These are phyloP conservation scores for Pseudomonodictys pantanalensis DNA, from an alignment of 495 filamentous ascomycete species.

Conservation along the genomic window DNA sequence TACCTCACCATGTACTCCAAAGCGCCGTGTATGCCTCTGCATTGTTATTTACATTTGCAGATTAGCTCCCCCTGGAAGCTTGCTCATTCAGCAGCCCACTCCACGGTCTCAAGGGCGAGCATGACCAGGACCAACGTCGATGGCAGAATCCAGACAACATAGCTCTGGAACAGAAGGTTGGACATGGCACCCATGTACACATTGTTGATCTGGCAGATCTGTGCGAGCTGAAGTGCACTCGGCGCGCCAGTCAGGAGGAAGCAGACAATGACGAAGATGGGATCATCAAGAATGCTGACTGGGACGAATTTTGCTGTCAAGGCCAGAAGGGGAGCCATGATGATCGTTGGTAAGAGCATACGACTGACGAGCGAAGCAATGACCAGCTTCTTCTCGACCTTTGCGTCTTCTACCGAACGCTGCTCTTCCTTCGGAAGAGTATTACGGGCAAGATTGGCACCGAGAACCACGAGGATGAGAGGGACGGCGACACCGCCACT, in stretches of 20 bases:
- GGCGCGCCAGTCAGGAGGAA: slow-evolving; percentile 94
- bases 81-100: slow-evolving; percentile 66
- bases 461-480: slow-evolving; percentile 92
- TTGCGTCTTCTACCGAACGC: slow-evolving; percentile 50
- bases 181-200: slow-evolving; percentile 94
- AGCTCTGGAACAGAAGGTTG: slow-evolving; percentile 91
- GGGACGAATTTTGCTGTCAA: slow-evolving; percentile 88
- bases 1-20: no score
- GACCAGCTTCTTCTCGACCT: slow-evolving; percentile 70
- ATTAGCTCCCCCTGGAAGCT: neutral
- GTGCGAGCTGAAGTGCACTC: slow-evolving; percentile 89
- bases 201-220: slow-evolving; percentile 97
- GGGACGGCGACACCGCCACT: slow-evolving; percentile 90
- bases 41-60: slow-evolving; percentile 11
- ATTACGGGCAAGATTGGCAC: slow-evolving; percentile 75
- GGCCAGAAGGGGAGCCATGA: slow-evolving; percentile 92
- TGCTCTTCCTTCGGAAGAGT: slow-evolving; percentile 54
- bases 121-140: slow-evolving; percentile 89
- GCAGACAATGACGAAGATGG: slow-evolving; percentile 96
- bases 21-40: no score
- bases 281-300: slow-evolving; percentile 92
- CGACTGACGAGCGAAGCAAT: slow-evolving; percentile 80
- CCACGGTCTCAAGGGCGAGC: slow-evolving; percentile 85
- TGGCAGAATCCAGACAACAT: slow-evolving; percentile 95
- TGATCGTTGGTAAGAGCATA: slow-evolving; percentile 86